Evolutionary conservation across 2,329 filamentous ascomycete genomes (phyloP).

Genomic region (Pestalotiopsis sp.): DNA sequence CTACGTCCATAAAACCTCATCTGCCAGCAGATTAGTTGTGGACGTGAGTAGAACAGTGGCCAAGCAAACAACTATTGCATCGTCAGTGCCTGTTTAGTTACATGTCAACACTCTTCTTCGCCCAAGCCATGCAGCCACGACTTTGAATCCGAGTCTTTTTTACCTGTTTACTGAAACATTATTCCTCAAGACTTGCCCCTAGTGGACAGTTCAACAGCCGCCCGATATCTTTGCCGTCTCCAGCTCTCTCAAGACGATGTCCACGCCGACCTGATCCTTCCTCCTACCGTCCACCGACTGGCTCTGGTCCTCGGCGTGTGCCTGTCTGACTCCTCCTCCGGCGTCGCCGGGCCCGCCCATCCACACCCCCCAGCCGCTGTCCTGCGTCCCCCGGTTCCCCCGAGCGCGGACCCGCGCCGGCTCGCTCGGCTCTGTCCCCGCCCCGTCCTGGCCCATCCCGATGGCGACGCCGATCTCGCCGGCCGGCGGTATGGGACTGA

Average conservation of each 20-base stretch:
- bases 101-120: background rate
- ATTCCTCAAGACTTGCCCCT: background rate
- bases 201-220: conserved; percentile 19
- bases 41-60: too few relatives aligned
- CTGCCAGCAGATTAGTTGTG: too few relatives aligned
- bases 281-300: background rate
- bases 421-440: conserved; percentile 28
- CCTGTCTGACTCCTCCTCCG: too few relatives aligned
- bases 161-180: background rate
- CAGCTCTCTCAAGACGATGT: conserved; percentile 22
- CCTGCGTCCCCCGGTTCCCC: conserved; percentile 21
- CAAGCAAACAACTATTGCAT: too few relatives aligned
- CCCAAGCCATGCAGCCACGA: background rate
- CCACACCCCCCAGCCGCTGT: conserved; percentile 36
- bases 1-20: too few relatives aligned
- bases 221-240: conserved; percentile 29
- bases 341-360: background rate
- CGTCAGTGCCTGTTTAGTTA: background rate
- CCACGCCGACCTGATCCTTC: conserved; percentile 9
- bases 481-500: conserved; percentile 1
- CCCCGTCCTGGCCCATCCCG: conserved; percentile 9
- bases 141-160: background rate
- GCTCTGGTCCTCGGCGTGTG: background rate
- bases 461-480: conserved; percentile 13
- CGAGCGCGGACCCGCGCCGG: conserved; percentile 32